A percentile compares a stretch with the other conserved stretches of the same genome.
Conservation (phyloP, 805 yeast species). For the Candida ficus region DNA sequence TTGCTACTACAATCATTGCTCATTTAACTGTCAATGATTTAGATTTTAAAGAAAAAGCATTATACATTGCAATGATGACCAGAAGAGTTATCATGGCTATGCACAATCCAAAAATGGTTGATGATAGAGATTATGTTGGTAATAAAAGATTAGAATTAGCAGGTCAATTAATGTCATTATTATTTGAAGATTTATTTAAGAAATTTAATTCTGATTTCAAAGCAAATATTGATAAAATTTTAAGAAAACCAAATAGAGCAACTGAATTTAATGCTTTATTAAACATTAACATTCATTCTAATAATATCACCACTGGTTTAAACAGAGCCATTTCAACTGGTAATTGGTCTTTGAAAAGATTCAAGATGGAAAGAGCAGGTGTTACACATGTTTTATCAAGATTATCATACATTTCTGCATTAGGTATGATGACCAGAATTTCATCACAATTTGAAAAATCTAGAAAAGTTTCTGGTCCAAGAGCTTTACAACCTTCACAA, state of each 20-base stretch:
- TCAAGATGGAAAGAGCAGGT: constrained; percentile 99
- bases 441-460: constrained; percentile 99
- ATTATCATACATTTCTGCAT: constrained; percentile 85
- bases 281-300: constrained; percentile 85
- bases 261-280: constrained; percentile 92
- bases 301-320: constrained; percentile 89
- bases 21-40: constrained; percentile 81
- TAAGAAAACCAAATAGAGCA: constrained; percentile 91
- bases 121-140: constrained; percentile 98
- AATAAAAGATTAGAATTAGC: constrained; percentile 95
- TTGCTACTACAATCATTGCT: constrained; percentile 94
- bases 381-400: constrained; percentile 95
- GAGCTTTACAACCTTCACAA: constrained; percentile 98
- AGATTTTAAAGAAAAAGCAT: constrained; percentile 90
- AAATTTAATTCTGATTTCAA: constrained; percentile 94
- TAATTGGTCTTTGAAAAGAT: constrained; percentile 97
- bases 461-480: constrained; percentile 95
- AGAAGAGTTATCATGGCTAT: constrained; percentile 94
- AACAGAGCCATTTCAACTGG: constrained; percentile 98
- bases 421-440: constrained; percentile 99
- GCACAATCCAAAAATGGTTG: constrained; percentile 92
- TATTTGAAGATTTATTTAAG: constrained; percentile 95
- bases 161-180: constrained; percentile 90
- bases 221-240: constrained; percentile 86
- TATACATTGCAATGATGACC: constrained; percentile 94